These are phyloP conservation scores for Saturnispora gosingensis DNA, from an alignment of 805 yeast species.

Conservation along the genomic window DNA sequence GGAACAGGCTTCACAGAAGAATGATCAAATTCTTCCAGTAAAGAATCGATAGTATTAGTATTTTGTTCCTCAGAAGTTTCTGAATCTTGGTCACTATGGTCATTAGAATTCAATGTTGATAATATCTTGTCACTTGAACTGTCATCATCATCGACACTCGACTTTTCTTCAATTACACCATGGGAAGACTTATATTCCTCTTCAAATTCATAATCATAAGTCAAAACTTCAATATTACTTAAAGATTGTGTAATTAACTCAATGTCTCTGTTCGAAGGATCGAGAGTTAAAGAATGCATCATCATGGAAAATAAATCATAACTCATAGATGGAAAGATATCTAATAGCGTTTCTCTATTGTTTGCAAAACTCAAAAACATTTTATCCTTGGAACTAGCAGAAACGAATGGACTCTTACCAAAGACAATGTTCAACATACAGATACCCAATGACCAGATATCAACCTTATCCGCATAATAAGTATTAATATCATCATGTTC, in stretches of 20 bases:
- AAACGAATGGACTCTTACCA: constrained; percentile 78
- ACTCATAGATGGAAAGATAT: constrained; percentile 83
- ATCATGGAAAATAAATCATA: constrained; percentile 79
- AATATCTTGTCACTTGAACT: background rate
- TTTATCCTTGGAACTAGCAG: constrained; percentile 69
- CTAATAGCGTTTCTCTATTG: constrained; percentile 83
- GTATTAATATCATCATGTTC: constrained; percentile 43
- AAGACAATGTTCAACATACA: constrained; percentile 77
- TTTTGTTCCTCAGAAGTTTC: background rate
- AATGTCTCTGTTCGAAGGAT: constrained; percentile 77
- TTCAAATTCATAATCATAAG: constrained; percentile 69
- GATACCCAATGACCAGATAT: constrained; percentile 85
- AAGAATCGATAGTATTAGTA: background rate
- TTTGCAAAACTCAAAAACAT: constrained; percentile 78
- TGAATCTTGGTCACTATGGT: background rate
- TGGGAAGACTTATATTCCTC: constrained; percentile 16
- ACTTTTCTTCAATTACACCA: constrained; percentile 11
- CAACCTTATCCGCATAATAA: constrained; percentile 75
- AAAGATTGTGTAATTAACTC: constrained; percentile 52
- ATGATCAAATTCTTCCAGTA: constrained; percentile 2
- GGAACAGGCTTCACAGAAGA: constrained; percentile 1
- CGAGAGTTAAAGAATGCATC: constrained; percentile 68
- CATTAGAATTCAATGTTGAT: background rate
- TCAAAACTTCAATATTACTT: constrained; percentile 51
- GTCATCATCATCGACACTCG: background rate